Evolutionary conservation across 2,329 filamentous ascomycete genomes (phyloP).

Genomic region (Phoma sp.): DNA sequence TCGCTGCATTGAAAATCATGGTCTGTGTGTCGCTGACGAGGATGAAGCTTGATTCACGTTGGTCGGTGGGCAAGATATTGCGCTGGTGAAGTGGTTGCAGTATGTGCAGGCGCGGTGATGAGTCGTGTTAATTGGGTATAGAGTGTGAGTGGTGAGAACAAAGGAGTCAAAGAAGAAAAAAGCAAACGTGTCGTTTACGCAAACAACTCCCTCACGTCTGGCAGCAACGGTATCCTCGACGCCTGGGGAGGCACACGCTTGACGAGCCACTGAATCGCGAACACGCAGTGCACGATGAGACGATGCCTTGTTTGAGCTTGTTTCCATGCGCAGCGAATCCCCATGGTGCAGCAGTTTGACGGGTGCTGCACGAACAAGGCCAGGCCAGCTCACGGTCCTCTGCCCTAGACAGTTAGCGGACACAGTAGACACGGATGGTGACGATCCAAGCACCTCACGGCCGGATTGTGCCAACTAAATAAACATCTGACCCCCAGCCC

Average conservation of each 20-base stretch:
- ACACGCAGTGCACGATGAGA: constrained; percentile 10
- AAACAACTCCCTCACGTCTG: not conserved
- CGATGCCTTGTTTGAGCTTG: constrained; percentile 20
- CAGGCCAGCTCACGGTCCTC: constrained; percentile 11
- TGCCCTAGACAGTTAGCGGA: constrained; percentile 4
- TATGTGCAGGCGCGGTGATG: not conserved
- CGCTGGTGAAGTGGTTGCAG: not conserved
- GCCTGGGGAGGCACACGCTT: not conserved
- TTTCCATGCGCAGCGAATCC: constrained; percentile 11
- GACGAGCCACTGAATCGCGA: constrained; percentile 8
- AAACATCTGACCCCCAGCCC: not conserved
- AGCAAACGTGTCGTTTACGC: too few relatives aligned
- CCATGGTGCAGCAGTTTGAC: not conserved
- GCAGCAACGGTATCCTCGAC: not conserved
- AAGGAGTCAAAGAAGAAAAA: too few relatives aligned
- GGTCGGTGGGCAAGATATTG: not conserved
- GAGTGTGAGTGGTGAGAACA: not conserved
- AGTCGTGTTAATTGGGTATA: not conserved
- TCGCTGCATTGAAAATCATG: constrained; percentile 16
- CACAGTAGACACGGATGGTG: constrained; percentile 2
- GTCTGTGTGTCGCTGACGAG: constrained; percentile 12
- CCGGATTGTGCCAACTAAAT: constrained; percentile 13
- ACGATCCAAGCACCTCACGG: constrained; percentile 13
- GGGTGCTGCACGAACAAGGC: not conserved
- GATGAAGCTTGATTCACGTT: constrained; percentile 2